Evolutionary conservation across 2,329 filamentous ascomycete species (phyloP).

Genomic region (Sporothrix globosa): DNA sequence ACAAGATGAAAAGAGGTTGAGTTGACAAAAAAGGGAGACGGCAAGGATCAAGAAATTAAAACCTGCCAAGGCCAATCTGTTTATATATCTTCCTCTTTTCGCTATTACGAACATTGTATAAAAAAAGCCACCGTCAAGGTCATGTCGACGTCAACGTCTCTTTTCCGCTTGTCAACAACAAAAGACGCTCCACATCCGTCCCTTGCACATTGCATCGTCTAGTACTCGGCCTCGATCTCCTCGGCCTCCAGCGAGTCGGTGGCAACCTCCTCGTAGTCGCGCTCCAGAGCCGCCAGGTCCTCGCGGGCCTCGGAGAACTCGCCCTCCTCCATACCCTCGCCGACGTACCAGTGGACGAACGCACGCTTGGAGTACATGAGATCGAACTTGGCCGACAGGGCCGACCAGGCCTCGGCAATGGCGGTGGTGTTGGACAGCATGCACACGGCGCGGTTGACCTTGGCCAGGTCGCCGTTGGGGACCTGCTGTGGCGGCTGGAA

Average conservation of each 20-base stretch:
- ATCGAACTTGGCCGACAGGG: conserved; percentile 96
- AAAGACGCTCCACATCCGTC: conserved; percentile 14
- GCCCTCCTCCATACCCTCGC: conserved; percentile 99
- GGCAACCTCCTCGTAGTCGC: conserved; percentile 98
- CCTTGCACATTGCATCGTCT: conserved; percentile 44
- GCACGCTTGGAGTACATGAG: conserved; percentile 99
- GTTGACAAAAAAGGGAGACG: conserved; percentile 9
- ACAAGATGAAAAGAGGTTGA: background rate
- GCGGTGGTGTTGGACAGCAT: conserved; percentile 99
- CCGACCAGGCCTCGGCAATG: conserved; percentile 97
- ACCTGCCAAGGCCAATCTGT: conserved; percentile 31
- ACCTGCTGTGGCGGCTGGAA: conserved; percentile 84
- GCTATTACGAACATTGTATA: conserved; percentile 33
- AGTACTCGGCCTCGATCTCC: conserved; percentile 90
- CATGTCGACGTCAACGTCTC: conserved; percentile 8
- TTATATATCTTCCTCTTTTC: conserved; percentile 32
- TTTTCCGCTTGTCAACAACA: conserved; percentile 25
- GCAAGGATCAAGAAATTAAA: background rate
- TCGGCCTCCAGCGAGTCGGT: conserved; percentile 90
- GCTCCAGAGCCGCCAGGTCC: conserved; percentile 95
- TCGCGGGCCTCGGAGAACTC: conserved; percentile 99
- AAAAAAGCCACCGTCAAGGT: conserved; percentile 23
- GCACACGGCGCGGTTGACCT: conserved; percentile 98
- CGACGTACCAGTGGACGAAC: conserved; percentile 99
- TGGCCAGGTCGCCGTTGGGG: conserved; percentile 83